Base-by-base conservation (phyloP, 1,139 yeast genomes). In the Hansenula anomala region DNA sequence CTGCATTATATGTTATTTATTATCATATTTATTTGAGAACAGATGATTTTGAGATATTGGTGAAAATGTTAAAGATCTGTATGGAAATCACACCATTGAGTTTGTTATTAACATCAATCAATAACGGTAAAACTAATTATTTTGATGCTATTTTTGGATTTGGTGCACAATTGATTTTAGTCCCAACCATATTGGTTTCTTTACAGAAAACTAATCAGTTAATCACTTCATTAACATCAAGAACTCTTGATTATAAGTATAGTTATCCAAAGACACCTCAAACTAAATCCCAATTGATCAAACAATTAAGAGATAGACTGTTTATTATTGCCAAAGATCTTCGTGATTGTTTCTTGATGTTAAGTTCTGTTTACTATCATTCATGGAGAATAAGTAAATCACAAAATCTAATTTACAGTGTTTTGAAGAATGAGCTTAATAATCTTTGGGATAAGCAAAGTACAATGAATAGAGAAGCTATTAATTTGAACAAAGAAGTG, bases 311-410 rank as follows among this genome's bases (percentile, higher is more conserved):
- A 15, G 43, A 39, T 11, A 49, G 47, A 10, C 35, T 52, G 10
- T 31, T 44, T 28, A 49, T 46, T 12, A 53, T 47, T 19, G 40
- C 46, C n/a, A 43, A 46, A 4, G 37, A 49, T 17, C 26, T 49
- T 3, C 47, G 48, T n/a, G 52, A 52, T 30, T 47, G 53, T 28
- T 54, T 48, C 32, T 45, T 51, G 27, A 41, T 49, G 7, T 35
- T 58, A 34, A 52, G 69, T 22, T 57, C 63, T 2, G 55, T 67
- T 22, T 73, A 73, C 47, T 75, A 71, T 48, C 73, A 71, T 47
- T 73, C 80, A 3, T 76, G 81, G 78, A 63, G 70, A 44, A 52
- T 69, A 28, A 54, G 62, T 29, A 71, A 69, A 43, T 64, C 67
- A 1, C 59, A 60, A 17, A 46, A 47, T 11, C 55, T 54, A 20